These are phyloP conservation scores for Sedum album DNA, from an alignment of 164 flowering plant genomes.

Conservation along the genomic window DNA sequence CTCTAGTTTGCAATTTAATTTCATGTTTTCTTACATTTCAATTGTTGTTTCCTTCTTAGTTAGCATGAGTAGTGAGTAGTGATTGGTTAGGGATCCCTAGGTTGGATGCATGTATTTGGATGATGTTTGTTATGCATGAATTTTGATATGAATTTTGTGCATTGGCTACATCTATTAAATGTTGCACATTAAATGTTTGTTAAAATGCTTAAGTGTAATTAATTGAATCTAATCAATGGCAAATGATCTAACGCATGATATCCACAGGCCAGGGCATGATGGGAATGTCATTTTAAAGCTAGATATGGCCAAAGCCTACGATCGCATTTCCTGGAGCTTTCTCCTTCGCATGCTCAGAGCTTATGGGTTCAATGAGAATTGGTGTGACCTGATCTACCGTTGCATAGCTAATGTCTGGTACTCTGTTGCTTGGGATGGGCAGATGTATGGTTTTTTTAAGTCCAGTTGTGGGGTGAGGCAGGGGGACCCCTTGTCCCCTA, in stretches of 20 bases:
- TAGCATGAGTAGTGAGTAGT: too few relatives aligned
- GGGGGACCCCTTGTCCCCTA: background rate
- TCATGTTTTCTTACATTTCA: too few relatives aligned
- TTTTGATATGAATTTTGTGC: too few relatives aligned
- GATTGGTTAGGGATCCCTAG: too few relatives aligned
- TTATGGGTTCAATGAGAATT: background rate
- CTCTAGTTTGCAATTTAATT: too few relatives aligned
- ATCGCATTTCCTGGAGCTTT: background rate
- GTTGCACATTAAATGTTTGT: too few relatives aligned
- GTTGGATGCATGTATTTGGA: too few relatives aligned
- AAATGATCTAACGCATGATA: background rate
- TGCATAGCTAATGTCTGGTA: background rate
- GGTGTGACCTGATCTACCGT: background rate
- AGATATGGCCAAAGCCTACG: background rate
- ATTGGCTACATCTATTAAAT: too few relatives aligned
- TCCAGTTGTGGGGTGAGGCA: background rate
- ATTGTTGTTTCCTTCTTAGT: too few relatives aligned
- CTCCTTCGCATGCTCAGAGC: background rate
- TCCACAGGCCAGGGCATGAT: background rate
- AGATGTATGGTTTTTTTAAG: background rate
- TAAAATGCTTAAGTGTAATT: too few relatives aligned
- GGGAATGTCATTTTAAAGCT: constrained; percentile 2
- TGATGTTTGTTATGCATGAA: too few relatives aligned
- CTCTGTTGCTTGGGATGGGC: background rate
- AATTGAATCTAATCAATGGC: background rate